Conservation (phyloP, 2,329 filamentous ascomycete genomes). For the Sordariomycetes sp. region DNA sequence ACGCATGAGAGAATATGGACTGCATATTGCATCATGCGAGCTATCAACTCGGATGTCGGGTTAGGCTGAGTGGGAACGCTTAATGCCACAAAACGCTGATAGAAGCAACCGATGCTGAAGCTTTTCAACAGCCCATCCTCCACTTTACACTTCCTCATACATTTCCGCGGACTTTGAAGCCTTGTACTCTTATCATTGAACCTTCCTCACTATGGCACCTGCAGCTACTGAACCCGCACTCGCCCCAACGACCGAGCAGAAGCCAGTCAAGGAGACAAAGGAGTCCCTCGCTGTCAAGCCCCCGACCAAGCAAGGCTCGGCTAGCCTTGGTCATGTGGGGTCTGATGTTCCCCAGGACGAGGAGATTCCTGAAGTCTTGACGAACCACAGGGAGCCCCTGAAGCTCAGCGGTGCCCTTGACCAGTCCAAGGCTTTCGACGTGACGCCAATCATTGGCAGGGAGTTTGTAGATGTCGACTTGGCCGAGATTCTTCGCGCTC, state of each 20-base stretch:
- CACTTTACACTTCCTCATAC: background rate
- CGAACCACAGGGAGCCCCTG: conserved; percentile 22
- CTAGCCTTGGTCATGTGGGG: background rate
- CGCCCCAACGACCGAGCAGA: no score
- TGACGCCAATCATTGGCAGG: conserved; percentile 52
- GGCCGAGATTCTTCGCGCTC: conserved; percentile 49
- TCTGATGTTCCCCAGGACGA: conserved; percentile 1
- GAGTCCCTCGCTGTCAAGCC: background rate
- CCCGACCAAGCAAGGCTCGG: background rate
- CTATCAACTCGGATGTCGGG: background rate
- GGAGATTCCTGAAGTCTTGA: conserved; percentile 1
- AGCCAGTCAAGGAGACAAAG: conserved; percentile 8
- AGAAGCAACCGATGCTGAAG: background rate
- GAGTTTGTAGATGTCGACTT: conserved; percentile 52
- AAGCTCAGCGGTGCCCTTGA: conserved; percentile 42
- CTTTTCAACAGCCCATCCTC: background rate
- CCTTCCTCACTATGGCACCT: background rate
- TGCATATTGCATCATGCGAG: background rate
- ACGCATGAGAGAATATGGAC: background rate
- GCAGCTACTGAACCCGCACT: background rate
- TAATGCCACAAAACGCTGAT: background rate
- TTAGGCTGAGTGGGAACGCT: background rate
- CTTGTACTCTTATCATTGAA: background rate
- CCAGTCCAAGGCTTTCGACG: conserved; percentile 43
- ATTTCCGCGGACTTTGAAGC: background rate